Evolutionary conservation across 805 yeast genomes (phyloP), one percentile per base, ranked within the genome.

Genomic region (Candida nanaspora): DNA sequence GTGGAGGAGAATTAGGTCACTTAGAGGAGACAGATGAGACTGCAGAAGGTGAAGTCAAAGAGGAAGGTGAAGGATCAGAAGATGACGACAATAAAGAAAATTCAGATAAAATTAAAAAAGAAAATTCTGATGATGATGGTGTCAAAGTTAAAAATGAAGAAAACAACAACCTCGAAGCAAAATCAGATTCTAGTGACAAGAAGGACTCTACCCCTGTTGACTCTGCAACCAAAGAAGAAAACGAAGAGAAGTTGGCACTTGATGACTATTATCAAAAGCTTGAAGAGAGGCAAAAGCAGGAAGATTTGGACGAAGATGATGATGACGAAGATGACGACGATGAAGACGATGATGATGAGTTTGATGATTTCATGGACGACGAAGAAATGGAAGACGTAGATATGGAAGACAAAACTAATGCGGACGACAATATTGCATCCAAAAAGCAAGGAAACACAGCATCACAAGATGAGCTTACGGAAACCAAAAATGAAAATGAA

Each of bases 231-330:
- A 46, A 38, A 11, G 45, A 35, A 29, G 41, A 38, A 15, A 22
- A 72, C 49, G 84, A 80, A 56, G 80, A 81, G 29, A 82, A 82
- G 59, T 86, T 80, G 50, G 86, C 87, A 2, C 60, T 79, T 50
- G 72, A 77, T n/a, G 80, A 78, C 15, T 86, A 85, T 56, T 86
- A 86, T 56, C 87, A 87, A 9, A 79, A 81, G 49, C 68, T 85
- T 59, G 87, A 85, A 9, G 78, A 76, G 46, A 72, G 79, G 50
- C 84, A 82, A 54, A 81, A 76, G 6, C 70, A 70, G 38, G 85
- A 79, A 45, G 78, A 70, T 10, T 73, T 74, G 27, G 82, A 71
- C 9, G 82, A 76, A 10, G 85, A 66, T 18, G 76, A 68, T 9
- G 75, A 66, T 0, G 74, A 69, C 1, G 72, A 66, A 2, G 74